Evolutionary conservation across 2,329 filamentous ascomycete species (phyloP), one percentile per base, ranked within the genome.

Genomic region (Zymoseptoria ardabiliae): DNA sequence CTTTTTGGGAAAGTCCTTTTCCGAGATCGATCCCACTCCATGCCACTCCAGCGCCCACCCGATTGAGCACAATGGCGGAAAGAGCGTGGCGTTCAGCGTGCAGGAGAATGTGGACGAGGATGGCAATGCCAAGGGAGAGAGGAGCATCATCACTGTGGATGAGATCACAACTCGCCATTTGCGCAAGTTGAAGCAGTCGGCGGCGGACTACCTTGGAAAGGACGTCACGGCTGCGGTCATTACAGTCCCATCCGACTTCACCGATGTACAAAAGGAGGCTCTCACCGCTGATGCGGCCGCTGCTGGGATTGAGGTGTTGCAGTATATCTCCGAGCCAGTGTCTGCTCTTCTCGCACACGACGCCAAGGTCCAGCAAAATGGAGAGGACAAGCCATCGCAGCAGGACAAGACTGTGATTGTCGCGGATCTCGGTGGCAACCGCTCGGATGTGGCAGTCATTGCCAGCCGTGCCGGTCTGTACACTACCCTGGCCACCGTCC

Each of bases 401-500:
- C 79, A 86, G 66, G 94, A 99, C 81, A 97, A 97, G 83, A 85
- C 89, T 63, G 79, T 96, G 58, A 87, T 97, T 4, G 91, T 99
- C 21, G 91, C 90, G 60, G 94, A 99, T 71, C 81, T 99, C 53
- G 94, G 94, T 70, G 93, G 91, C 66, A 97, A 90, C 56, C 87
- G 93, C 68, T 95, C 91, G 23, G 94, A 99, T 74, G 88, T 96
- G 58, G 85, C 93, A 50, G 89, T 99, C 54, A 80, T 99, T 65
- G 90, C 92, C 65, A 96, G 90, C 70, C 86, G 93, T 75, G 91
- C 91, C 63, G 94, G 94, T 73, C 93, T 97, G 81, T 97, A 97
- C 82, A 97, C 91, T 61, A 86, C 97, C 69, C 82, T 99, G 60
- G 91, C 94, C 20, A 96, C 93, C 11, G 85, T 88, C 28, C 94